A percentile compares a stretch with the other conserved stretches of the same genome.
Conservation (phyloP, 306 rosid genomes). For the Inga leiocalycina region DNA sequence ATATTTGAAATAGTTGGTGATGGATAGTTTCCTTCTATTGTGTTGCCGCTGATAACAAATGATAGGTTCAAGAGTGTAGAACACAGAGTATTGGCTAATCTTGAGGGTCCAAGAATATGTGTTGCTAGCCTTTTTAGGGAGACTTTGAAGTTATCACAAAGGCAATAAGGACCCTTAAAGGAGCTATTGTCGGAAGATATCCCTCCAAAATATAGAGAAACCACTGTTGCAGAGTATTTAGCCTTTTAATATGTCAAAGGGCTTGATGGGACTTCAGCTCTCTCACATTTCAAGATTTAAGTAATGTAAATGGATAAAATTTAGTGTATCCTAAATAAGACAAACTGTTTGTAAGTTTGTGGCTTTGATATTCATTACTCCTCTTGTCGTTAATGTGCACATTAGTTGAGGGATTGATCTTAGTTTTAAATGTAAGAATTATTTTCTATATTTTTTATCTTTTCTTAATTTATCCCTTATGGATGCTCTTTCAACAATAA, state of each 20-base stretch:
- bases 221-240: slow-evolving; percentile 35
- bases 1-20: too few species aligned
- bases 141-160: not conserved
- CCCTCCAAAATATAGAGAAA: slow-evolving; percentile 51
- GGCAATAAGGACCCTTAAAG: slow-evolving; percentile 52
- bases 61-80: slow-evolving; percentile 43
- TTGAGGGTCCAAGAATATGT: slow-evolving; percentile 42
- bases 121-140: slow-evolving; percentile 36
- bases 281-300: slow-evolving; percentile 41
- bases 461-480: too few species aligned
- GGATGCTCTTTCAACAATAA: too few species aligned
- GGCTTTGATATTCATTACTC: too few species aligned
- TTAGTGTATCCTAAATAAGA: not conserved
- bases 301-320: not conserved
- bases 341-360: not conserved
- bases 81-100: slow-evolving; percentile 36
- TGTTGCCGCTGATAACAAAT: slow-evolving; percentile 21
- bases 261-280: slow-evolving; percentile 40
- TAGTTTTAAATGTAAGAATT: too few species aligned
- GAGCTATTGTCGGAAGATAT: slow-evolving; percentile 54
- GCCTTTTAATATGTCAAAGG: slow-evolving; percentile 19
- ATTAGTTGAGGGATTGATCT: too few species aligned
- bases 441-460: too few species aligned
- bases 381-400: too few species aligned
- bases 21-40: too few species aligned